Evolutionary conservation across 495 filamentous ascomycete species (phyloP).

Genomic region (Elaphomyces granulatus): DNA sequence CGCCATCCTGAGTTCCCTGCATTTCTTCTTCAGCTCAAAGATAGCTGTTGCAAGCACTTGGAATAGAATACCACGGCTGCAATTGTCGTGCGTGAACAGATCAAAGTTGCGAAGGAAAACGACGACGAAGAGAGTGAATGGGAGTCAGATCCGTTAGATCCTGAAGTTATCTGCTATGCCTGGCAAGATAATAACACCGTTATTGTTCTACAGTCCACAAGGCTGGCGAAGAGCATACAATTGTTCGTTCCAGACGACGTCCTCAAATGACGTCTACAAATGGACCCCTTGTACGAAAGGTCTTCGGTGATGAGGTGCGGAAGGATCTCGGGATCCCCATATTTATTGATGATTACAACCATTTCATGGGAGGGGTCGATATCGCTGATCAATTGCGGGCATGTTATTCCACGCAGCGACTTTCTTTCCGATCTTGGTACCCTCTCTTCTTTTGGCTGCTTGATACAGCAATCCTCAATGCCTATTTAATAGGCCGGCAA

Average conservation of each 20-base stretch:
- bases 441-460: constrained; percentile 15
- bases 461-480: constrained; percentile 10
- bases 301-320: constrained; percentile 1
- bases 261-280: constrained; percentile 1
- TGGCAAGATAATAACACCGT: constrained; percentile 2
- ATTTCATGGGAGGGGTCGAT: constrained; percentile 17
- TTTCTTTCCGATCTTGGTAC: constrained; percentile 13
- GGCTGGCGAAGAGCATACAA: too few species aligned
- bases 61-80: too few species aligned
- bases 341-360: constrained; percentile 18
- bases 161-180: constrained; percentile 1
- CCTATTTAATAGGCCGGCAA: constrained; percentile 2
- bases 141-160: too few species aligned
- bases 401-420: constrained; percentile 12
- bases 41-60: too few species aligned
- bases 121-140: too few species aligned
- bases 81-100: too few species aligned
- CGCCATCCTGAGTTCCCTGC: too few species aligned
- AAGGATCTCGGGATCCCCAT: constrained; percentile 3
- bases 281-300: neutral
- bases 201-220: neutral
- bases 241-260: neutral
- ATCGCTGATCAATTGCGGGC: constrained; percentile 13
- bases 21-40: too few species aligned
- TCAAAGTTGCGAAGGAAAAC: too few species aligned